Base-by-base conservation (phyloP, 768 basidiomycete genomes). In the Galerina marginata region DNA sequence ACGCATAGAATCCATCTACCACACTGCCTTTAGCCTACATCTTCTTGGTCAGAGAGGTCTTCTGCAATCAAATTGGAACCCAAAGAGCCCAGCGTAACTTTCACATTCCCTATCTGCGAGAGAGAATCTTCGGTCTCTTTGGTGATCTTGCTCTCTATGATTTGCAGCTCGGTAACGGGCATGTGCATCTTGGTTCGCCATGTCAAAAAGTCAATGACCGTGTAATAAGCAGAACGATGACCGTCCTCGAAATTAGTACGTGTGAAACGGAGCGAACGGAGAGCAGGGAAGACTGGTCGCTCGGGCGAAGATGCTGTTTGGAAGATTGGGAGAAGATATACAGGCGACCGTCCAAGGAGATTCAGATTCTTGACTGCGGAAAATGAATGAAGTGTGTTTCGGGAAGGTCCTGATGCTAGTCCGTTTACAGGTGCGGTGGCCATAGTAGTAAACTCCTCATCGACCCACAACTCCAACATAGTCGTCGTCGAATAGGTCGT, bases 401-500 rank as follows among this genome's bases (percentile, higher is more conserved):
- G n/a, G 23, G 58, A 61, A 37, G 60, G 60, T 50, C 54, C 56
- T 2, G 61, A 23, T 14, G 36, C 25, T 10, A 43, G 44, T 29
- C 42, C 42, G 7, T 43, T 39, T 12, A 37, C 38, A 43, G 51
- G 43, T 50, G 53, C 60, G 16, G 38, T 58, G 29, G 47, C 54
- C 6, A 52, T 61, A 1, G 43, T 15, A 10, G 54, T 42, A 39
- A 64, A 66, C 14, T 69, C 65, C 37, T 67, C 61, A 39, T 68
- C 67, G 2, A 69, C 26, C 69, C 69, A 71, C 4, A 71, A 26
- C 36, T 66, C 69, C 12, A 71, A 49, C 2, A 60, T 47, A 2
- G 63, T 65, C 3, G 67, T 67, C 3, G 64, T 64, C 10, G 66
- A 43, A 48, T 64, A 71, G 9, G 69, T 67, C 4, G 63, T 42